Base-by-base conservation (phyloP, 2,329 filamentous ascomycete genomes). In the Dendrostoma leiphaemia region DNA sequence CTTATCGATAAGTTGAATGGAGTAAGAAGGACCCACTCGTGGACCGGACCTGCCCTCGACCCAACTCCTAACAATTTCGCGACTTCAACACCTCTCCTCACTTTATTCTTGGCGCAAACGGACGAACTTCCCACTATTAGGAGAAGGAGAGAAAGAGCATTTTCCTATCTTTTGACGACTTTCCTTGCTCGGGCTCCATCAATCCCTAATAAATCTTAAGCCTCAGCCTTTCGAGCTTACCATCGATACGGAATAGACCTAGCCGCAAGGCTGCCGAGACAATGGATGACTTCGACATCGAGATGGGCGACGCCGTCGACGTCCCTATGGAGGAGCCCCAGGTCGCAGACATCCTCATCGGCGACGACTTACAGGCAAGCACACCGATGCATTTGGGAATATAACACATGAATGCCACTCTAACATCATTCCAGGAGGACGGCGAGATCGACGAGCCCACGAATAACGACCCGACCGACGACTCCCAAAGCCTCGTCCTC, bases 251-350 rank as follows among this genome's bases (percentile, higher is more conserved):
- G n/a, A 10, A 6, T 28, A 10, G n/a, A 24, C n/a, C n/a, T 29
- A 28, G 45, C 29, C n/a, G 44, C 48, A 21, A 51, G 48, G 48
- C 48, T 48, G 43, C 35, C 38, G 48, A 46, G 54, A 77, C 61
- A 53, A 85, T 90, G 85, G 87, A 59, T 41, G 57, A 91, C 69
- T 73, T 82, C 62, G 81, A 84, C 52, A 85, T 90, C 53, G 87
- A 90, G 60, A 89, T 90, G 84, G 87, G 85, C 63, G 75, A 89
- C 60, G 76, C 80, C 31, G 75, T 72, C 28, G 72, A 76, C 34
- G 69, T 69, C 53, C 68, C 68, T 28, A 70, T 71, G 56, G 57
- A 64, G 6, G 48, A 69, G 21, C 60, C 62, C 8, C 64, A 67
- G 24, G 48, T 57, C n/a, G 63, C 64, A 51, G 68, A 73, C 53